Evolutionary conservation across 306 rosid species (phyloP), one percentile per base, ranked within the genome.

Genomic region (Pterocarpus santalinus): DNA sequence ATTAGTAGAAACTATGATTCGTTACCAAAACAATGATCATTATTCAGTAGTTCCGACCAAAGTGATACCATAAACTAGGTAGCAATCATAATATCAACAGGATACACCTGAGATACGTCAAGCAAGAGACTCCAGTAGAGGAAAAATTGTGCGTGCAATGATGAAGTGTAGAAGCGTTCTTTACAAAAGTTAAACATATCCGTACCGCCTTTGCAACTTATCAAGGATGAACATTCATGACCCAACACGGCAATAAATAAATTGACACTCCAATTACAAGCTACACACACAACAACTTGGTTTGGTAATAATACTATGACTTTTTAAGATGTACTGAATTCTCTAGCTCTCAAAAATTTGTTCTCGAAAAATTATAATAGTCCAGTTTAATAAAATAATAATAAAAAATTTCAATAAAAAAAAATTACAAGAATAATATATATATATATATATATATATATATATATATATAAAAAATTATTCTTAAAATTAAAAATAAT

Each of bases 181-280:
- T 17, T 13, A 39, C 12, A 10, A 72, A 58, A 30, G 36, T 12
- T 47, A 11, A 0, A 9, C 15, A 47, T 47, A 47, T 12, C 12
- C 10, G 1, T 44, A 0, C 51, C 5, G 0, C 51, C 51, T 44
- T 44, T 2, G 13, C 53, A 47, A 47, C 53, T 2, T 9, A 47
- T 47, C 53, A 47, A 47, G 11, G 4, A 2, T 2, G 4, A 9
- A 10, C 53, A 47, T 47, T 3, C 53, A 47, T 47, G 14, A 47
- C 12, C 53, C 3, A 47, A 47, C 15, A 47, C 4, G 11, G 53
- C 4, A 47, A 10, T 47, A 47, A 47, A 47, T 11, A 9, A 47
- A 47, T 47, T 55, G 78, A 39, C 60, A 11, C 78, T 58, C 65
- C 65, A 3, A 58, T 8, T 8, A 75, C 34, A 75, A 62, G 12